Percentiles rank a stretch among this genome's conserved stretches.
phyloP scores from a whole-genome alignment of 1,139 yeast species.

The Wickerhamomyces sp. region DNA sequence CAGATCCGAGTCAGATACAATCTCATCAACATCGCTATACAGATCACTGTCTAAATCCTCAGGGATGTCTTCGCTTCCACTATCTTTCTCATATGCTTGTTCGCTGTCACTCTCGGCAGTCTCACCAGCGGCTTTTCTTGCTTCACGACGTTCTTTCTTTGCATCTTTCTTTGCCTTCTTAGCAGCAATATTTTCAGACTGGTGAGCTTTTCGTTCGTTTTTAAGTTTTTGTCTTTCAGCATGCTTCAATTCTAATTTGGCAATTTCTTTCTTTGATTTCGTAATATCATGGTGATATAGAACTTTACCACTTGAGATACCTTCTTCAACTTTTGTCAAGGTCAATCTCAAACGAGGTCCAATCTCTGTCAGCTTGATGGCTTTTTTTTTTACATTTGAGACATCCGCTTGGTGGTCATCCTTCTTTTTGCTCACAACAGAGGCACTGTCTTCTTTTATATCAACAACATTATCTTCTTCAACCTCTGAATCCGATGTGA shows the following conservation, averaged over 20 bases:
- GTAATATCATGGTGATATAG: conserved; percentile 68
- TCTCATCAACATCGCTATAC: conserved; percentile 34
- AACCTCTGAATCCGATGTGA: conserved; percentile 88
- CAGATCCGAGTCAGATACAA: conserved; percentile 17
- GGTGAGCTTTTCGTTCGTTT: conserved; percentile 70
- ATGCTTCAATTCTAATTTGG: conserved; percentile 63
- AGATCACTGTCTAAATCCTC: conserved; percentile 37
- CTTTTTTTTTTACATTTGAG: conserved; percentile 58
- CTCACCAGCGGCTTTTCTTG: conserved; percentile 41
- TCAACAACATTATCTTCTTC: conserved; percentile 90
- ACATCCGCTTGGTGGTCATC: conserved; percentile 8
- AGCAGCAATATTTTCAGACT: conserved; percentile 70
- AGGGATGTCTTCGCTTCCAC: conserved; percentile 30
- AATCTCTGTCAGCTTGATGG: conserved; percentile 85
- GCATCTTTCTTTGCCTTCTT: conserved; percentile 72
- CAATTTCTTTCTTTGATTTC: conserved; percentile 58
- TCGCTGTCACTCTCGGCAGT: conserved; percentile 20
- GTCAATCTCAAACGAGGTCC: conserved; percentile 86
- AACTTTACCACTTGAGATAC: conserved; percentile 81
- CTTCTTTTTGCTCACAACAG: conserved; percentile 13
- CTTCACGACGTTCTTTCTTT: conserved; percentile 68
- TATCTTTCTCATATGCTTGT: conserved; percentile 18
- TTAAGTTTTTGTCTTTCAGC: conserved; percentile 55
- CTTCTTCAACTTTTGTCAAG: conserved; percentile 87
- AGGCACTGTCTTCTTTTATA: conserved; percentile 39